Percentiles rank a stretch among this genome's conserved stretches.
Evolutionary conservation across 2,329 filamentous ascomycete genomes (phyloP).

Genomic region (Aspergillus sp.): DNA sequence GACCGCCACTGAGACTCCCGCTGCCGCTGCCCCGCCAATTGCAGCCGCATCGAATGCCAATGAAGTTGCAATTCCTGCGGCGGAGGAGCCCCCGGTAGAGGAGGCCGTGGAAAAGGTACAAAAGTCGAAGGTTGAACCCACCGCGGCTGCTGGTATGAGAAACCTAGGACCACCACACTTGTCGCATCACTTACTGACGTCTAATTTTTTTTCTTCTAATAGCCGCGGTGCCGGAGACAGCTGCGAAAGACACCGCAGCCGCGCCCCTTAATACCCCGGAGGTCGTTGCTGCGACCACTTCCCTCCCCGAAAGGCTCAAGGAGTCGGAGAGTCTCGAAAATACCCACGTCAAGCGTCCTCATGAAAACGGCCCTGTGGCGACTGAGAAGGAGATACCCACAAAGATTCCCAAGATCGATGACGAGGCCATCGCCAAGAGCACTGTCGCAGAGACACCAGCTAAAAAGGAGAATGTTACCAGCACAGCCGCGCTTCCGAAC

Average conservation of each 20-base stretch:
- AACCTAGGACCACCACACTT: not conserved
- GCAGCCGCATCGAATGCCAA: constrained; percentile 9
- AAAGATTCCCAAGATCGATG: constrained; percentile 38
- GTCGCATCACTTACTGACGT: constrained; percentile 4
- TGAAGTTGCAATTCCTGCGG: constrained; percentile 7
- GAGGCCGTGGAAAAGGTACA: constrained; percentile 14
- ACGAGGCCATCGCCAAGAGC: constrained; percentile 7
- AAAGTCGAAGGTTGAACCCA: not conserved
- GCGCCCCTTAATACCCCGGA: constrained; percentile 12
- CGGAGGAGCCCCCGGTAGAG: constrained; percentile 8
- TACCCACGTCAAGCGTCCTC: constrained; percentile 35
- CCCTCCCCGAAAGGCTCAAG: constrained; percentile 22
- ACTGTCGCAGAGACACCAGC: not conserved
- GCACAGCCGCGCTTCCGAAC: not conserved
- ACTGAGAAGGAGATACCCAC: constrained; percentile 34
- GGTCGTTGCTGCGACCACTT: constrained; percentile 11
- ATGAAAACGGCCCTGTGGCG: constrained; percentile 33
- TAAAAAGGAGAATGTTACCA: constrained; percentile 7
- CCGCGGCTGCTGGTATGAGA: constrained; percentile 9
- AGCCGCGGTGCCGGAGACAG: constrained; percentile 7
- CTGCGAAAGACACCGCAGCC: constrained; percentile 3
- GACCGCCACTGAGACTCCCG: constrained; percentile 10
- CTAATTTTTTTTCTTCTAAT: not conserved
- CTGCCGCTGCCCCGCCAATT: constrained; percentile 10
- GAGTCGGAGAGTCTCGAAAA: constrained; percentile 19